Conservation (phyloP, 305 asterid species). For the Fraxinus velutina region DNA sequence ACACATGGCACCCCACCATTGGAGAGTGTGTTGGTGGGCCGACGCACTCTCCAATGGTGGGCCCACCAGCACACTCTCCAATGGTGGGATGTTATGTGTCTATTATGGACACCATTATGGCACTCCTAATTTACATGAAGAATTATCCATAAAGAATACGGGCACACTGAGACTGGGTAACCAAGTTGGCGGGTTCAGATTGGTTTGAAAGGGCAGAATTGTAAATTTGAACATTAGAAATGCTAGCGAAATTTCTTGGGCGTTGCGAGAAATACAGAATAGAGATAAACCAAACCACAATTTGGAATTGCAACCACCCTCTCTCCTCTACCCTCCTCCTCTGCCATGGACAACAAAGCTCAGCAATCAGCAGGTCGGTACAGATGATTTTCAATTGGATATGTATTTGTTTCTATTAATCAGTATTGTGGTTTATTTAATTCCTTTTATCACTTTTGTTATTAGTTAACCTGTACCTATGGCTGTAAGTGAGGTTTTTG, state of each 20-base stretch:
- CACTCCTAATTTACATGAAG: too few species aligned
- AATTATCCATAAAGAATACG: too few species aligned
- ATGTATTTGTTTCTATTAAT: background rate
- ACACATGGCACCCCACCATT: too few species aligned
- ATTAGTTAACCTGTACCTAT: background rate
- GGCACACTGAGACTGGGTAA: background rate
- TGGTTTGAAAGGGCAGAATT: slow-evolving; percentile 25
- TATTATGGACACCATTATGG: too few species aligned
- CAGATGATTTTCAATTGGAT: background rate
- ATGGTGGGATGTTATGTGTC: too few species aligned
- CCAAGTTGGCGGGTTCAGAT: background rate
- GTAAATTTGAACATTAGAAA: slow-evolving; percentile 15
- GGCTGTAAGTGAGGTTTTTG: background rate
- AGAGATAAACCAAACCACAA: slow-evolving; percentile 18
- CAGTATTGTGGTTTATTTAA: background rate
- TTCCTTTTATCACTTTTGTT: slow-evolving; percentile 6
- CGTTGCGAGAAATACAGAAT: slow-evolving; percentile 12
- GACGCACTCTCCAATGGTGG: too few species aligned
- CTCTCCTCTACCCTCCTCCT: background rate
- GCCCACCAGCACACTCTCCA: too few species aligned
- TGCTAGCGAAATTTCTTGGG: slow-evolving; percentile 30
- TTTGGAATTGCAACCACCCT: slow-evolving; percentile 7
- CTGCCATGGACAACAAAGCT: slow-evolving; percentile 41
- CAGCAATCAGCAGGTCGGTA: slow-evolving; percentile 39
- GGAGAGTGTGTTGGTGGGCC: too few species aligned